Evolutionary conservation across 441 rosid species (phyloP), one percentile per base, ranked within the genome.

Genomic region (Brassica balearica): DNA sequence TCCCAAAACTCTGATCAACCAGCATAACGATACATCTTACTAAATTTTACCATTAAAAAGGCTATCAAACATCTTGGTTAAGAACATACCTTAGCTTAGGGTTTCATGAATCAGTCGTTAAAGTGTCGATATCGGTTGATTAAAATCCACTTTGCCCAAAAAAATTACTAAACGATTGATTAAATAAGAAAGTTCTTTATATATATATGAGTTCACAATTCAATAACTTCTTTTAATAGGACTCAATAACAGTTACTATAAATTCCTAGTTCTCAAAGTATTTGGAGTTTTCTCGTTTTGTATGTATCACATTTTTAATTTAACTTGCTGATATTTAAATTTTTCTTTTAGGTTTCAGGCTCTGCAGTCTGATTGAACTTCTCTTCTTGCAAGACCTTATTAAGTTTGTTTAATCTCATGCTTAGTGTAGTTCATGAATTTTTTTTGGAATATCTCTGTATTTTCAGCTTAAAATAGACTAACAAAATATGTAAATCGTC

Each of bases 91-190:
- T 11, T 60, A 60, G 27, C 15, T 61, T 25, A 61, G 36, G 65
- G 46, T 72, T 72, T 58, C 32, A 46, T 4, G 65, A 41, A 72
- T 23, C 7, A 61, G 73, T 34, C 8, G 46, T 66, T 29, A 6
- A 32, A 56, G 51, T 43, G 81, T 72, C 48, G 12, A 66, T 59
- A 15, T 66, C 63, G 68, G 6, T 72, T 22, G 53, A 67, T 60
- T 65, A 32, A 72, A 71, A 72, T n/a, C 32, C 36, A 12, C 23
- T 29, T 72, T 43, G 29, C 56, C 72, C 62, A 71, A 32, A 58
- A 20, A 22, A 46, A 4, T 19, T 15, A 72, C 71, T 64, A 27
- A 25, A 61, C 10, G 38, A 27, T 14, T 69, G 29, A 36, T 15
- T 15, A 55, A 55, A 55, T 63, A 71, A 63, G 32, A 27, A 64